A percentile compares a stretch with the other conserved stretches of the same genome.
phyloP scores from a whole-genome alignment of 257 asterid genomes.

The Leonotis leonurus region DNA sequence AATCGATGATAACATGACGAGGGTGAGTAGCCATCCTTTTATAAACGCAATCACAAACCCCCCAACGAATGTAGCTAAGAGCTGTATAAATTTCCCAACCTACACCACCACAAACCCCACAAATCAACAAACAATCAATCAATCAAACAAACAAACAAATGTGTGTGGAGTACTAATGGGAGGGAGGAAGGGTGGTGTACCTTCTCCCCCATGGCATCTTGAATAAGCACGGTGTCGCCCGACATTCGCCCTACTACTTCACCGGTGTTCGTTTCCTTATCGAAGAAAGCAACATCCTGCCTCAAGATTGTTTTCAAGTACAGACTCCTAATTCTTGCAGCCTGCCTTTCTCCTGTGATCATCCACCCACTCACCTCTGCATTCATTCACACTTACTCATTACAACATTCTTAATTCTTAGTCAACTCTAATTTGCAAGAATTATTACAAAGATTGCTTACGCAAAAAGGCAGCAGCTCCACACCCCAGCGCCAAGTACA shows the following conservation, averaged over 20 bases:
- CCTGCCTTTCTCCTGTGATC: slow-evolving; percentile 70
- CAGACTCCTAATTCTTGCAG: slow-evolving; percentile 42
- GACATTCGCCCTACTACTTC: slow-evolving; percentile 61
- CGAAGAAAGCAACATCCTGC: slow-evolving; percentile 70
- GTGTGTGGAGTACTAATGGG: too few relatives aligned
- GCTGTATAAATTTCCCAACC: slow-evolving; percentile 32
- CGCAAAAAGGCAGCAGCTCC: slow-evolving; percentile 53
- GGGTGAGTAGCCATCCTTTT: slow-evolving; percentile 34
- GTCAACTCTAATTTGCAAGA: too few relatives aligned
- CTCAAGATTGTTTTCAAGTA: slow-evolving; percentile 46
- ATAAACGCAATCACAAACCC: slow-evolving; percentile 29
- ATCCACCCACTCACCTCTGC: slow-evolving; percentile 64
- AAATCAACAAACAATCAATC: too few relatives aligned
- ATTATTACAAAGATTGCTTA: slow-evolving; percentile 12
- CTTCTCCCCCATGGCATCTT: slow-evolving; percentile 75
- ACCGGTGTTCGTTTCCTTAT: slow-evolving; percentile 53
- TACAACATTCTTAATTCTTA: too few relatives aligned
- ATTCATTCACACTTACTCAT: too few relatives aligned
- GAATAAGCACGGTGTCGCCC: slow-evolving; percentile 59
- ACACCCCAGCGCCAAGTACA: slow-evolving; percentile 39
- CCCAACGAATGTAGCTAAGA: slow-evolving; percentile 25
- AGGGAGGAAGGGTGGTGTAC: too few relatives aligned
- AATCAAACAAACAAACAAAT: too few relatives aligned
- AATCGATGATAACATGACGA: slow-evolving; percentile 22
- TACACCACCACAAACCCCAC: slow-evolving; percentile 7